Conservation (phyloP, 2,329 filamentous ascomycete genomes). For the Phoma sp. region DNA sequence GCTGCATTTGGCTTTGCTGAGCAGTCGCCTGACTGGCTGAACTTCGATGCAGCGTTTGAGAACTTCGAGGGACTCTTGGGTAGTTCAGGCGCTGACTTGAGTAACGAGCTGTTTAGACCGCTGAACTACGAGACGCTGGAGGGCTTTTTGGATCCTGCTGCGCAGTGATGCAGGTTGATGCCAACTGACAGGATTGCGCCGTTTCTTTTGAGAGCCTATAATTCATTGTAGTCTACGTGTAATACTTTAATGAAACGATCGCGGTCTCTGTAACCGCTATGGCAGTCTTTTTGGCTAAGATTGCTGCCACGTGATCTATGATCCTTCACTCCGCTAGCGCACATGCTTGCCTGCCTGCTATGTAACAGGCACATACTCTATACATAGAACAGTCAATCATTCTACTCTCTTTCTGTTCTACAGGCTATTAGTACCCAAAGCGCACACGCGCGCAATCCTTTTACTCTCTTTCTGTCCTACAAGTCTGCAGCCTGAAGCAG, state of each 20-base stretch:
- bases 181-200: neutral
- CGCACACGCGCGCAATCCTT: too few species aligned
- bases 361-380: too few species aligned
- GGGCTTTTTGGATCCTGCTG: constrained; percentile 39
- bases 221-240: neutral
- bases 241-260: neutral
- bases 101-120: constrained; percentile 47
- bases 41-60: constrained; percentile 50
- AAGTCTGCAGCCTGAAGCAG: neutral
- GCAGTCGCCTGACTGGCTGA: constrained; percentile 47
- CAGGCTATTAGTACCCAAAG: too few species aligned
- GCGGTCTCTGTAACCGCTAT: too few species aligned
- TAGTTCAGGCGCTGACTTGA: constrained; percentile 47
- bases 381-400: too few species aligned
- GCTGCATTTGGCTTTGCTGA: constrained; percentile 41
- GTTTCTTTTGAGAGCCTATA: neutral
- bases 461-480: too few species aligned
- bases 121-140: constrained; percentile 46
- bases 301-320: too few species aligned
- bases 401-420: too few species aligned
- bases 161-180: constrained; percentile 9
- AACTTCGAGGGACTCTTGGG: constrained; percentile 49
- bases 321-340: too few species aligned
- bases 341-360: too few species aligned
- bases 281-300: too few species aligned